phyloP scores from a whole-genome alignment of 768 basidiomycete species.

The Termitomyces sp. region DNA sequence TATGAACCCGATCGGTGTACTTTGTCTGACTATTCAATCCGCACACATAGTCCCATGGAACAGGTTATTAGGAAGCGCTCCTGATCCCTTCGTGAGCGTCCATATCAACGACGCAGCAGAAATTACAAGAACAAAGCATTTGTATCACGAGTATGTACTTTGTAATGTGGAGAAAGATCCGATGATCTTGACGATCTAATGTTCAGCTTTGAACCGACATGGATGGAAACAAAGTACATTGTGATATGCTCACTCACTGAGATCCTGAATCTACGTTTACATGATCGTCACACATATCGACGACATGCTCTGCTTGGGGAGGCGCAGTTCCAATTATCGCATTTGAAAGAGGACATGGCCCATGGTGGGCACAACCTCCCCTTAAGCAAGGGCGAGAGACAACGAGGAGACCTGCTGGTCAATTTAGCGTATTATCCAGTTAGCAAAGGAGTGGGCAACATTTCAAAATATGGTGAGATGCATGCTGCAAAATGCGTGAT shows the following conservation, averaged over 20 bases:
- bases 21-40: conserved; percentile 16
- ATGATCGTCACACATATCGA: conserved; percentile 13
- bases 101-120: conserved; percentile 4
- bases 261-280: conserved; percentile 7
- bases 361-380: conserved; percentile 7
- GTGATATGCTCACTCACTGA: conserved; percentile 10
- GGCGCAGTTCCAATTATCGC: conserved; percentile 3
- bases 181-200: background rate
- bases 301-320: conserved; percentile 8
- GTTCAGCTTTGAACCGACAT: conserved; percentile 16
- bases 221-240: conserved; percentile 18
- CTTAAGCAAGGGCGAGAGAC: conserved; percentile 6
- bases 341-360: conserved; percentile 4
- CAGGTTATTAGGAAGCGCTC: conserved; percentile 11
- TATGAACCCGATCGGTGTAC: conserved; percentile 10
- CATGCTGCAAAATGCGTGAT: background rate
- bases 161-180: background rate
- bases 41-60: conserved; percentile 15
- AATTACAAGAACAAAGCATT: conserved; percentile 9
- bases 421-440: conserved; percentile 8
- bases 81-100: conserved; percentile 14
- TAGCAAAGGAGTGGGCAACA: background rate
- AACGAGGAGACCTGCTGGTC: conserved; percentile 10
- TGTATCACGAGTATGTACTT: conserved; percentile 11
- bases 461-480: background rate